These are phyloP conservation scores for Trichoderma simmonsii DNA, from an alignment of 2,329 filamentous ascomycete species.

Conservation along the genomic window DNA sequence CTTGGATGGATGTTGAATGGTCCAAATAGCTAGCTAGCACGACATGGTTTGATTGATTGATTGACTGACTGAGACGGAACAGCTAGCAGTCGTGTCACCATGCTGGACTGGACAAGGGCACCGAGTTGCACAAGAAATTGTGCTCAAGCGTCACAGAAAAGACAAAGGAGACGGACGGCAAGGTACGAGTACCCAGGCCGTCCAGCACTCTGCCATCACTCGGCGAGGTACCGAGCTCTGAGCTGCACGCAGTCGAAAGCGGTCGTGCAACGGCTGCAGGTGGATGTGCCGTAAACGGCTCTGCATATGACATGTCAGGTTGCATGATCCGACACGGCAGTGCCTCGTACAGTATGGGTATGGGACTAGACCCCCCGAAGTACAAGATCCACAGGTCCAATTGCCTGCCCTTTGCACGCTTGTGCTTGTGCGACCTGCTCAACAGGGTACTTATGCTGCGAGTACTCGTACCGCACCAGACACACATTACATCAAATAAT, in stretches of 20 bases:
- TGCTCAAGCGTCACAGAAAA: neutral
- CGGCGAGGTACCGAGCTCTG: neutral
- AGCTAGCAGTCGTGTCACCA: neutral
- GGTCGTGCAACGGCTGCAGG: conserved; percentile 5
- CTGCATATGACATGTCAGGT: conserved; percentile 17
- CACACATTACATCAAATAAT: neutral
- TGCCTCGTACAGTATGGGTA: neutral
- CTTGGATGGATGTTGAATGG: neutral
- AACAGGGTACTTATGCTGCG: neutral
- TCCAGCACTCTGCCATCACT: neutral
- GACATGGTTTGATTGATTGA: neutral
- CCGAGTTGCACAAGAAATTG: neutral
- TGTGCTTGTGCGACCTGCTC: neutral
- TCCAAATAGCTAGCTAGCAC: neutral
- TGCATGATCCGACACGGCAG: conserved; percentile 18
- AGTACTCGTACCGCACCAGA: neutral
- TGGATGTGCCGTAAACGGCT: conserved; percentile 1
- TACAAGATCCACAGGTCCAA: neutral
- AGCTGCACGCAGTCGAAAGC: neutral
- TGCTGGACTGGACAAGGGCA: neutral
- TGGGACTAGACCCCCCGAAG: neutral
- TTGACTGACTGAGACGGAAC: neutral
- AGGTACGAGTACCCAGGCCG: neutral
- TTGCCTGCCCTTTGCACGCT: neutral
- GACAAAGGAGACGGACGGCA: too few species aligned